Percentiles rank a stretch among this genome's conserved stretches.
Evolutionary conservation across 495 filamentous ascomycete genomes (phyloP).

Genomic region (Clavariopsis aquatica): DNA sequence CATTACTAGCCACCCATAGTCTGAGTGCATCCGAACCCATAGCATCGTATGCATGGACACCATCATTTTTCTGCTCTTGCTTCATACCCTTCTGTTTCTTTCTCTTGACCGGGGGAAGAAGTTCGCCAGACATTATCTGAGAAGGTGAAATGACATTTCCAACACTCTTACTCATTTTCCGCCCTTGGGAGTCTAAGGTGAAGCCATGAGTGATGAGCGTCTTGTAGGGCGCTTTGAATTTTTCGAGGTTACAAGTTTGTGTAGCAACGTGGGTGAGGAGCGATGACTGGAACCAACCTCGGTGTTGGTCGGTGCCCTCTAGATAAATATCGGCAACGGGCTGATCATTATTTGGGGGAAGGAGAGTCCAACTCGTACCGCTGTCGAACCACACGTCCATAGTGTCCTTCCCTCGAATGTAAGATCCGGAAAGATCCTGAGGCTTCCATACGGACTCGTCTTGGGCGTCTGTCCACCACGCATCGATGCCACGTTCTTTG

Average conservation of each 20-base stretch:
- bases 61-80: slow-evolving; percentile 43
- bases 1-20: slow-evolving; percentile 86
- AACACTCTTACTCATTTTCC: slow-evolving; percentile 97
- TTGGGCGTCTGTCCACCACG: slow-evolving; percentile 86
- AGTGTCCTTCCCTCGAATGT: slow-evolving; percentile 82
- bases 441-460: slow-evolving; percentile 76
- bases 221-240: slow-evolving; percentile 66
- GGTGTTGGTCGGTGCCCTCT: slow-evolving; percentile 93
- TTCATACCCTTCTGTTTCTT: slow-evolving; percentile 56
- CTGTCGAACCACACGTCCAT: slow-evolving; percentile 99
- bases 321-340: slow-evolving; percentile 82
- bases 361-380: slow-evolving; percentile 85
- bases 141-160: slow-evolving; percentile 85
- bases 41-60: slow-evolving; percentile 51
- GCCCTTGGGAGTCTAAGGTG: slow-evolving; percentile 80
- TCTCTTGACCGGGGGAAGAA: slow-evolving; percentile 61
- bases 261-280: slow-evolving; percentile 80
- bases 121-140: slow-evolving; percentile 78
- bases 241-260: slow-evolving; percentile 46
- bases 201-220: slow-evolving; percentile 94
- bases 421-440: slow-evolving; percentile 54
- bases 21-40: slow-evolving; percentile 84
- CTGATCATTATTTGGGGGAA: slow-evolving; percentile 46
- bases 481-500: slow-evolving; percentile 73
- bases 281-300: slow-evolving; percentile 99